Evolutionary conservation across 306 rosid genomes (phyloP).

Genomic region (Lablab purpureus): DNA sequence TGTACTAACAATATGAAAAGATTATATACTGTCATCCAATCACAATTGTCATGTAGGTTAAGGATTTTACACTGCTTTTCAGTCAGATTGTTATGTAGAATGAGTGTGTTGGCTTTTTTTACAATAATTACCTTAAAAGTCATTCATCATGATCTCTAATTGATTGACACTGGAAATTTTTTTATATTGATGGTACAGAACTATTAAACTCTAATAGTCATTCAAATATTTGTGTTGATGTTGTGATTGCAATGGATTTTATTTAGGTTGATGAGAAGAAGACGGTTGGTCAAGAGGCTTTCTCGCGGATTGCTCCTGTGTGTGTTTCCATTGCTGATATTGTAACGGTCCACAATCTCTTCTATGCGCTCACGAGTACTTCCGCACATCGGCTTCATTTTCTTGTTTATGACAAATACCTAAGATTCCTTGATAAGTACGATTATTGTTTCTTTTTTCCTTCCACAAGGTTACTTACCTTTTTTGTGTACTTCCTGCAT

Average conservation of each 20-base stretch:
- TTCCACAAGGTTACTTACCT: constrained; percentile 21
- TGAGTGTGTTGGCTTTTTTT: neutral
- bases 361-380: constrained; percentile 72
- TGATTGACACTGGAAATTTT: neutral
- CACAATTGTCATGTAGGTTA: too few species aligned
- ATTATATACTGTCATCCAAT: neutral
- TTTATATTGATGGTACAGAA: neutral
- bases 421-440: constrained; percentile 83
- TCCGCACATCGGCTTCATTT: constrained; percentile 77
- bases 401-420: constrained; percentile 86
- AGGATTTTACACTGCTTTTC: neutral
- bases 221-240: neutral
- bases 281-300: constrained; percentile 89
- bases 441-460: constrained; percentile 43
- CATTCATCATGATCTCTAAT: neutral
- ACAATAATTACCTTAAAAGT: neutral
- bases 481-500: constrained; percentile 32
- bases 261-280: constrained; percentile 77
- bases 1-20: neutral
- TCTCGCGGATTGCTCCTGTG: constrained; percentile 88
- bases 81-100: neutral
- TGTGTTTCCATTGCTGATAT: constrained; percentile 79
- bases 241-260: constrained; percentile 3
- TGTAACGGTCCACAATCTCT: constrained; percentile 83
- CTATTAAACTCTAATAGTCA: neutral